phyloP scores from a whole-genome alignment of 2,329 filamentous ascomycete species.

The Pyrenophora graminea region DNA sequence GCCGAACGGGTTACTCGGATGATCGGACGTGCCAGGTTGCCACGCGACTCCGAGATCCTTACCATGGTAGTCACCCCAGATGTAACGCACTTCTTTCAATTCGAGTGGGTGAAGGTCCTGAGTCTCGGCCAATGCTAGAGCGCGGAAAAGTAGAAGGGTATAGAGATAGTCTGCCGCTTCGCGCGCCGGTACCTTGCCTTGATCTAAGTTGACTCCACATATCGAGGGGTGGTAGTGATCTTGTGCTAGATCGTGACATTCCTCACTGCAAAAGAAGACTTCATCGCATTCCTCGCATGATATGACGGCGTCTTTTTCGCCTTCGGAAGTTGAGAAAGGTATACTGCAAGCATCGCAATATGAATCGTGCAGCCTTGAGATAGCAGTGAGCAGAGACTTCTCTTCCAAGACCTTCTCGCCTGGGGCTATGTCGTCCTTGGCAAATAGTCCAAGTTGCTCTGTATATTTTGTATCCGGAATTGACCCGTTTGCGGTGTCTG shows the following conservation, averaged over 20 bases:
- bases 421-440: conserved; percentile 75
- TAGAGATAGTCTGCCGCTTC: conserved; percentile 66
- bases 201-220: conserved; percentile 60
- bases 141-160: conserved; percentile 61
- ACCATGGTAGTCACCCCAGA: conserved; percentile 65
- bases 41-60: conserved; percentile 30
- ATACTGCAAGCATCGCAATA: conserved; percentile 88
- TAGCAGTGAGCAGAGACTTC: conserved; percentile 83
- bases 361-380: conserved; percentile 82
- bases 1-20: conserved; percentile 24
- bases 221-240: conserved; percentile 62
- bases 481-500: conserved; percentile 41
- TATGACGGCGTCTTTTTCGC: conserved; percentile 36
- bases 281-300: conserved; percentile 61
- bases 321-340: conserved; percentile 59
- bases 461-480: conserved; percentile 61
- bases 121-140: conserved; percentile 64
- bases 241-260: conserved; percentile 61
- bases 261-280: conserved; percentile 63
- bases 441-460: conserved; percentile 87
- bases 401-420: conserved; percentile 80
- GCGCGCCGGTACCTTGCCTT: conserved; percentile 58
- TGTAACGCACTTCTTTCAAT: conserved; percentile 64
- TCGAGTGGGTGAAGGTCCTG: conserved; percentile 63
- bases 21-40: conserved; percentile 19